Conservation (phyloP, 2,329 filamentous ascomycete species). For the Arthrocladium fulminans region DNA sequence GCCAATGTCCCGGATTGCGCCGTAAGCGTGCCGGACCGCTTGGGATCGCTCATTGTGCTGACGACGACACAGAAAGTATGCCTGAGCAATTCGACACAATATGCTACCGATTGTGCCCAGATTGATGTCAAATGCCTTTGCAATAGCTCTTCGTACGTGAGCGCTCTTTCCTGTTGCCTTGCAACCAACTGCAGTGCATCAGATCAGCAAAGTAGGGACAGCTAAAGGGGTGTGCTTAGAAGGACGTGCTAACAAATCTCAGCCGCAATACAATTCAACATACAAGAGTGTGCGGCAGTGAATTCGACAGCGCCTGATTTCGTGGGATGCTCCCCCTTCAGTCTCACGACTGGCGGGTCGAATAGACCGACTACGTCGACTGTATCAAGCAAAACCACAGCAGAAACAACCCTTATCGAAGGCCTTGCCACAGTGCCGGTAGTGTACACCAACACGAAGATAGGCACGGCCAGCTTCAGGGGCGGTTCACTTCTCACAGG, state of each 20-base stretch:
- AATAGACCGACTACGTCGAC: conserved; percentile 11
- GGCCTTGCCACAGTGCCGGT: conserved; percentile 12
- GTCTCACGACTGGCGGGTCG: conserved; percentile 7
- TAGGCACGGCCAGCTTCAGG: conserved; percentile 15
- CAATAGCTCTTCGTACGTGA: conserved; percentile 19
- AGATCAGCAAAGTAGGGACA: conserved; percentile 22
- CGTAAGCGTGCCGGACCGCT: conserved; percentile 11
- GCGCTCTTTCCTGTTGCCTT: conserved; percentile 23
- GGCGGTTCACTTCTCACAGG: conserved; percentile 22
- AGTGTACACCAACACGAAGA: conserved; percentile 10
- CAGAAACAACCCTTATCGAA: conserved; percentile 16
- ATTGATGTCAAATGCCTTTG: conserved; percentile 24
- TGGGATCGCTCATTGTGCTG: neutral
- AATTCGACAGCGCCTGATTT: conserved; percentile 23
- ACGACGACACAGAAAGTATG: conserved; percentile 20
- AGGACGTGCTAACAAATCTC: neutral
- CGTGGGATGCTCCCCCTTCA: conserved; percentile 23
- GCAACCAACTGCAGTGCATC: conserved; percentile 16
- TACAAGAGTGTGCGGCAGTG: conserved; percentile 21
- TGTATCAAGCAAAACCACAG: conserved; percentile 8
- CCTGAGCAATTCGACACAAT: conserved; percentile 20
- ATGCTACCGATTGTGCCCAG: conserved; percentile 19
- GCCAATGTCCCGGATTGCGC: conserved; percentile 19
- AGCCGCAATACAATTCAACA: conserved; percentile 24
- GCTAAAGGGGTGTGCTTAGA: neutral